Percentiles rank a stretch among this genome's conserved stretches.
phyloP scores from a whole-genome alignment of 495 filamentous ascomycete genomes.

The Penicillium crystallinum region DNA sequence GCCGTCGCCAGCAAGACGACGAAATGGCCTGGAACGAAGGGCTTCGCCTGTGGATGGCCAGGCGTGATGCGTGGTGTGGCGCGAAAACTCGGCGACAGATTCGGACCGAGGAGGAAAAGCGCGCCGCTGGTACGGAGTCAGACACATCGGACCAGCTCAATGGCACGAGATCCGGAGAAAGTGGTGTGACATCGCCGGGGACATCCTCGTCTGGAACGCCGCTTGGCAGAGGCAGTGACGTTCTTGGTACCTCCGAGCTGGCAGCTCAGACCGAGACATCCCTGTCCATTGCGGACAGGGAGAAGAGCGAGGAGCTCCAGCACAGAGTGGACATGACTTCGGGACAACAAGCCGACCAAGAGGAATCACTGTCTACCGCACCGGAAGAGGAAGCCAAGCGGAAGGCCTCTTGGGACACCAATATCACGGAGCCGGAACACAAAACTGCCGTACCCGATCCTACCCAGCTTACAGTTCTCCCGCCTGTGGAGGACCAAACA shows the following conservation, averaged over 20 bases:
- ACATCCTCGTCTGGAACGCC: conserved; percentile 1
- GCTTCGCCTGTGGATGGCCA: conserved; percentile 63
- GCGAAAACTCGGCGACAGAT: conserved; percentile 46
- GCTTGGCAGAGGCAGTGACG: background rate
- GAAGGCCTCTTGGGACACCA: conserved; percentile 28
- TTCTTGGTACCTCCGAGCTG: conserved; percentile 28
- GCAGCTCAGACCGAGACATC: conserved; percentile 26
- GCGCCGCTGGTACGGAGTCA: background rate
- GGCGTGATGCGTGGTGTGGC: conserved; percentile 85
- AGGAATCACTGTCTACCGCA: conserved; percentile 24
- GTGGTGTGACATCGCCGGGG: conserved; percentile 5
- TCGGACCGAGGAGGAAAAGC: conserved; percentile 14
- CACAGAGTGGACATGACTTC: conserved; percentile 8
- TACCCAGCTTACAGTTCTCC: background rate
- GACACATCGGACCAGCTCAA: conserved; percentile 1
- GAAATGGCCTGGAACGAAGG: conserved; percentile 84
- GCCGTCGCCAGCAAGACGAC: conserved; percentile 56
- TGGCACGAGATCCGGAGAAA: conserved; percentile 3
- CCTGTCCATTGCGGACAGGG: conserved; percentile 22
- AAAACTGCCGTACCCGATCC: conserved; percentile 2
- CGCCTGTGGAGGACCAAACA: conserved; percentile 14
- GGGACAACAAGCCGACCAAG: conserved; percentile 9
- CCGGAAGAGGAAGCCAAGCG: conserved; percentile 20
- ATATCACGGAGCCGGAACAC: conserved; percentile 30
- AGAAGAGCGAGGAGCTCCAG: conserved; percentile 13